Conservation (phyloP, 208 protist species). For the Crithidia thermophila region DNA sequence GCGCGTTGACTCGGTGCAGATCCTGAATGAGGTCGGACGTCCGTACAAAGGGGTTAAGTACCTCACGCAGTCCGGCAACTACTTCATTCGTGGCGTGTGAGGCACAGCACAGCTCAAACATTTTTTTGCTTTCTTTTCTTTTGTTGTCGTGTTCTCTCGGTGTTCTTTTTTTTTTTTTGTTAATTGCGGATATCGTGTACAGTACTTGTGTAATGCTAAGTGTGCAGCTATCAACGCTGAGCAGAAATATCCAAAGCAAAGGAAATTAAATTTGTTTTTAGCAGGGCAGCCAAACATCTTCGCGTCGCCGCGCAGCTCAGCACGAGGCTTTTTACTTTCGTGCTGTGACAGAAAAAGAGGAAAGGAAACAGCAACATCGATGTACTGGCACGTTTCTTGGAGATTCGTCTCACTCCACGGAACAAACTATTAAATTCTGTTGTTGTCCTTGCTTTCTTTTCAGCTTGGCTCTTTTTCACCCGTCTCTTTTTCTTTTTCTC, state of each 20-base stretch:
- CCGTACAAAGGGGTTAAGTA: conserved; percentile 93
- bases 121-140: neutral
- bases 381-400: no score
- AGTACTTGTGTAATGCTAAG: no score
- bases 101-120: neutral
- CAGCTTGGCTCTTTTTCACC: neutral
- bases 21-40: conserved; percentile 75
- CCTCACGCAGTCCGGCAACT: conserved; percentile 74
- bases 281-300: no score
- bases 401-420: no score
- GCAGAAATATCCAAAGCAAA: no score
- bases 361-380: no score
- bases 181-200: neutral
- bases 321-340: no score
- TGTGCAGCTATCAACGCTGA: no score
- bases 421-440: conserved; percentile 3
- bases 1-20: conserved; percentile 82
- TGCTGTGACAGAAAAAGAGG: no score
- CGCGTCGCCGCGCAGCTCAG: no score
- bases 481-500: neutral
- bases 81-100: conserved; percentile 78
- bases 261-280: no score
- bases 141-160: neutral
- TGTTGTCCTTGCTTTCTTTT: conserved; percentile 14
- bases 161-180: conserved; percentile 21